Evolutionary conservation across 2,329 filamentous ascomycete genomes (phyloP).

Genomic region (Apiospora malaysiana): DNA sequence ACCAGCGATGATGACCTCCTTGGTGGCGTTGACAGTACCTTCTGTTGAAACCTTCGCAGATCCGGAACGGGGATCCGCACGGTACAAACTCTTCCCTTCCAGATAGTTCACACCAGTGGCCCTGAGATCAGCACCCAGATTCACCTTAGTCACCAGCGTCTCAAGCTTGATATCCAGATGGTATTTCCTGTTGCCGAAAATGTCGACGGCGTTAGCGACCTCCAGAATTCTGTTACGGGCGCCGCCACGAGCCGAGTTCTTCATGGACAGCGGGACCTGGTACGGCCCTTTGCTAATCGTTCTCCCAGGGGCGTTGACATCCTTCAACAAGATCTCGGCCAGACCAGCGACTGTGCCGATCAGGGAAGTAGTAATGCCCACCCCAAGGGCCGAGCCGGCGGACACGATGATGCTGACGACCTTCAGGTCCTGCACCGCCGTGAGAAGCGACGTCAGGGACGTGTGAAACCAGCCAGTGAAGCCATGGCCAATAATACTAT

Average conservation of each 20-base stretch:
- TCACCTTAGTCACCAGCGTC: conserved; percentile 29
- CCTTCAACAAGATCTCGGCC: conserved; percentile 23
- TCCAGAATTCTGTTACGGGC: conserved; percentile 58
- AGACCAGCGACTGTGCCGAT: conserved; percentile 29
- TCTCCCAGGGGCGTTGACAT: conserved; percentile 20
- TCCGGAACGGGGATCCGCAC: conserved; percentile 34
- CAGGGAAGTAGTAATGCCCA: not conserved
- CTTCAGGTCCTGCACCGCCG: conserved; percentile 52
- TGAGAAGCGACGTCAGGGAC: conserved; percentile 50
- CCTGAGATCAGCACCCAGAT: conserved; percentile 27
- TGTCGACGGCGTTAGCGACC: conserved; percentile 52
- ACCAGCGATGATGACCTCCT: conserved; percentile 54
- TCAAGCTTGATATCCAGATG: conserved; percentile 41
- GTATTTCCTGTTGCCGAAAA: conserved; percentile 43
- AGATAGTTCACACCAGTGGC: conserved; percentile 29
- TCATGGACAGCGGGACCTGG: conserved; percentile 58
- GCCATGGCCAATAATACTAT: conserved; percentile 54
- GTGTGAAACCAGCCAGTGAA: conserved; percentile 61
- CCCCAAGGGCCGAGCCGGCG: conserved; percentile 50
- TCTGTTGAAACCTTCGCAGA: conserved; percentile 30
- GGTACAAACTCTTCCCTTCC: conserved; percentile 37
- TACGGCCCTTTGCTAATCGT: conserved; percentile 28
- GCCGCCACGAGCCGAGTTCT: conserved; percentile 49
- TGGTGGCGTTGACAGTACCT: conserved; percentile 43
- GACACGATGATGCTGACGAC: conserved; percentile 52